Base-by-base conservation (phyloP, 306 rosid genomes). In the Styphnolobium japonicum region DNA sequence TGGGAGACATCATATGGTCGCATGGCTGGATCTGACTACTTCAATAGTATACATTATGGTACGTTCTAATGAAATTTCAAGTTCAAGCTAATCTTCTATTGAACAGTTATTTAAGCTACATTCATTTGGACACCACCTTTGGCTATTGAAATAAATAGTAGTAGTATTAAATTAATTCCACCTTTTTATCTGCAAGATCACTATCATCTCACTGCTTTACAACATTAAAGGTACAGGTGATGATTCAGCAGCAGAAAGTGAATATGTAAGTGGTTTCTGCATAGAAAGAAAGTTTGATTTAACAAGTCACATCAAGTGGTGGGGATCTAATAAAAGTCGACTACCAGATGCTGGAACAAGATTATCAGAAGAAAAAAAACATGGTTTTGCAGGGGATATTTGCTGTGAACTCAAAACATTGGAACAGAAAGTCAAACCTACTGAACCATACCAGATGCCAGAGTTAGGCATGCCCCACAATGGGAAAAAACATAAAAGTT, bases 361-460 rank as follows among this genome's bases (percentile, higher is more conserved):
- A 90, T 91, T 87, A 36, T 86, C 84, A 16, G 97, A 92, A 77
- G 98, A 91, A 46, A 81, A 87, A 79, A 95, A 85, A 60, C 89
- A 78, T 23, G 70, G 89, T 65, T 76, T 80, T 77, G 81, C 82
- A 31, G 97, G 93, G 75, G 99, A 93, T 80, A 46, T 86, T 69
- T 87, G 83, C 81, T 67, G 88, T 48, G 99, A 96, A 75, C 92
- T 96, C 19, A 96, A 88, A 77, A 82, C 90, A 71, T 76, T 93
- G 81, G 97, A 90, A 76, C 90, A 90, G 91, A 85, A 84, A 74
- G 73, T 73, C 49, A 90, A 84, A 80, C 97, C 85, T 2, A 85
- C 90, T n/a, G 98, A 93, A 80, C 96, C 98, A 83, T 96, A 90
- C 87, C 90, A 91, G 89, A 90, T 96, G 93, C 99, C 99, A 2